Percentiles rank a stretch among this genome's conserved stretches.
Conservation (phyloP, 2,329 filamentous ascomycete species). For the Botryosphaeria dothidea region DNA sequence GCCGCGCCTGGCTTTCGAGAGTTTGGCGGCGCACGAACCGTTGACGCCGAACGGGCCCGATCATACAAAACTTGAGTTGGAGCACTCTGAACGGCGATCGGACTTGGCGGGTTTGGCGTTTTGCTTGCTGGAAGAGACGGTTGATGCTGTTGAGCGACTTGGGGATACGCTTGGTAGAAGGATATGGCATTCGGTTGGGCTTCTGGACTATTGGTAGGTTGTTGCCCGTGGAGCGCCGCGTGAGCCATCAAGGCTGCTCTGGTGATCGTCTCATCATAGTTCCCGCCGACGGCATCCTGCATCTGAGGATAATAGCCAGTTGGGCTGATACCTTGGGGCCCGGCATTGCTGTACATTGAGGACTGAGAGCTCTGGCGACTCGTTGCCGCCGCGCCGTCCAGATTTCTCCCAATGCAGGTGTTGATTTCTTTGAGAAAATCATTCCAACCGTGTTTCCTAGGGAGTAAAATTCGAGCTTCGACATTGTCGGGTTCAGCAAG, state of each 20-base stretch:
- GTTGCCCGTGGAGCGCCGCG: conserved; percentile 20
- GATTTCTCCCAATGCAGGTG: conserved; percentile 59
- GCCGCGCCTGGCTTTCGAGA: conserved; percentile 54
- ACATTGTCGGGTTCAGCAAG: conserved; percentile 38
- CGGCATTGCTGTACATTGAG: conserved; percentile 15
- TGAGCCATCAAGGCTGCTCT: conserved; percentile 24
- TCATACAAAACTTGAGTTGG: conserved; percentile 60
- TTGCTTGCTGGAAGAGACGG: conserved; percentile 10
- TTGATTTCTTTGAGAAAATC: conserved; percentile 60
- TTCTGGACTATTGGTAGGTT: conserved; percentile 14
- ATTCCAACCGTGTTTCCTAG: conserved; percentile 64
- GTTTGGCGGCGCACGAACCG: conserved; percentile 56
- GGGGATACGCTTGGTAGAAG: conserved; percentile 19
- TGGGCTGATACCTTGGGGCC: not conserved
- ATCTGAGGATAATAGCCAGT: conserved; percentile 13
- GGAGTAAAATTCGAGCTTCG: conserved; percentile 51
- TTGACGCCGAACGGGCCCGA: conserved; percentile 56
- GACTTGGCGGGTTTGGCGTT: conserved; percentile 13
- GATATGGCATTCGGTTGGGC: conserved; percentile 13
- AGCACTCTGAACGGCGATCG: conserved; percentile 47
- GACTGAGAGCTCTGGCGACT: conserved; percentile 21
- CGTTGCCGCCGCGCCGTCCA: conserved; percentile 50
- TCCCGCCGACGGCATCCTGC: conserved; percentile 3
- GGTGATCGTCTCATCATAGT: conserved; percentile 23
- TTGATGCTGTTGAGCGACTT: conserved; percentile 24